Base-by-base conservation (phyloP, 1,284 basidiomycete species). In the Trichosporon sp. region DNA sequence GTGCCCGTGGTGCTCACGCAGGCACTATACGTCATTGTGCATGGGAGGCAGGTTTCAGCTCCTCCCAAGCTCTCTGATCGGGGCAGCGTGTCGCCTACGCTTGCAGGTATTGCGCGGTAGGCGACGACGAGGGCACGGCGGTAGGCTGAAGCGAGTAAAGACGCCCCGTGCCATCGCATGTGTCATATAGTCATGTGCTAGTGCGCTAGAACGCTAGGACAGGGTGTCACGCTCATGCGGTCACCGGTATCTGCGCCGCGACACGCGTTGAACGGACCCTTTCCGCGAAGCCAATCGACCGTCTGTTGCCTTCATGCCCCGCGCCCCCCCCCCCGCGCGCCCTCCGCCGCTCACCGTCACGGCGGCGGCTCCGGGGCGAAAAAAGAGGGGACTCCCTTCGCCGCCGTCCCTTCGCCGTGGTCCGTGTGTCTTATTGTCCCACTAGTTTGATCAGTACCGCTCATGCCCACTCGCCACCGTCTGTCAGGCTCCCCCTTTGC, bases 201-300 rank as follows among this genome's bases (percentile, higher is more conserved):
- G n/a, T 54, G 51, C 51, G 19, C 51, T 54, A 54, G 51, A 19
- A 54, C 14, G 19, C 16, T 54, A 54, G 51, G 51, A 10, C n/a
- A 54, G 51, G 51, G 59, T 63, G 59, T 35, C 59, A 63, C 37
- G 59, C 59, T 63, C 59, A 37, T 35, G 59, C 31, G 31, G 31
- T 35, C 59, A 63, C 32, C 59, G 59, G 31, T 63, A 6, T 63
- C 59, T 63, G 59, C 59, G 59, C 59, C 59, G 59, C 59, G 31
- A 63, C 59, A 63, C 32, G 59, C 59, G 59, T 35, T 35, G 59
- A 63, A 21, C 59, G 59, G 59, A 63, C 59, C 59, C 59, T 63
- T 63, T 21, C 59, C 32, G 35, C 31, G 16, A 32, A 61, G 56
- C 56, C 54, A 11, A 31, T 21, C 54, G 19, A 40, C 38, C 10